phyloP scores from a whole-genome alignment of 2,329 filamentous ascomycete species.

The Xylariales sp. region DNA sequence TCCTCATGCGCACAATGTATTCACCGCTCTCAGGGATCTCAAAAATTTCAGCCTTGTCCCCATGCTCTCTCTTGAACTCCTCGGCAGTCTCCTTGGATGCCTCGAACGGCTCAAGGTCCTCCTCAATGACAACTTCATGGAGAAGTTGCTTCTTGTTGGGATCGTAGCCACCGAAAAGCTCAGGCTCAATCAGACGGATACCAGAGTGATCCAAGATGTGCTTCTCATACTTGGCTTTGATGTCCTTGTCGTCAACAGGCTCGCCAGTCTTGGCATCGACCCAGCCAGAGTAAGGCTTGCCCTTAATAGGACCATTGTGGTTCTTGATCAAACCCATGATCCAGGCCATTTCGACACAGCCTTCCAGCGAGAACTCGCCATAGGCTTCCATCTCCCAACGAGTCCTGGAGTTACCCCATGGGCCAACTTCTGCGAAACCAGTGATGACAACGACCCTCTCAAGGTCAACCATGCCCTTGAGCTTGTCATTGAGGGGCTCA shows the following conservation, averaged over 20 bases:
- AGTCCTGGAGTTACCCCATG: slow-evolving; percentile 97
- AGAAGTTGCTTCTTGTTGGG: slow-evolving; percentile 98
- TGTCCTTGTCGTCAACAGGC: slow-evolving; percentile 95
- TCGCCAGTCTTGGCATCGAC: slow-evolving; percentile 92
- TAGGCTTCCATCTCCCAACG: slow-evolving; percentile 99
- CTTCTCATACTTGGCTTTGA: slow-evolving; percentile 97
- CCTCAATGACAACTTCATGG: slow-evolving; percentile 95
- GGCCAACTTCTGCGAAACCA: slow-evolving; percentile 91
- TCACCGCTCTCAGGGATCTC: slow-evolving; percentile 92
- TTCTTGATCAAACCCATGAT: slow-evolving; percentile 99
- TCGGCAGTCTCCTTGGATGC: slow-evolving; percentile 94
- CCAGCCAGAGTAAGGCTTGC: slow-evolving; percentile 94
- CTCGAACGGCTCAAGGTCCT: slow-evolving; percentile 96
- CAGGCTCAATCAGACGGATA: slow-evolving; percentile 95
- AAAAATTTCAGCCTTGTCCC: slow-evolving; percentile 96
- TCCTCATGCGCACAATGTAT: slow-evolving; percentile 90
- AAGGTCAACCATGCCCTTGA: slow-evolving; percentile 97
- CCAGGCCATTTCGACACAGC: slow-evolving; percentile 99
- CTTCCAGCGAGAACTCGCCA: slow-evolving; percentile 94
- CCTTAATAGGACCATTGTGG: slow-evolving; percentile 93
- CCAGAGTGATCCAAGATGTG: slow-evolving; percentile 93
- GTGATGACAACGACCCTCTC: slow-evolving; percentile 98
- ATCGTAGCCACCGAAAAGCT: slow-evolving; percentile 94
- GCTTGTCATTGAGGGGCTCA: slow-evolving; percentile 77
- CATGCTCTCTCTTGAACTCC: slow-evolving; percentile 95